These are phyloP conservation scores for Echeveria elegans DNA, from an alignment of 164 flowering plant genomes.

Conservation along the genomic window DNA sequence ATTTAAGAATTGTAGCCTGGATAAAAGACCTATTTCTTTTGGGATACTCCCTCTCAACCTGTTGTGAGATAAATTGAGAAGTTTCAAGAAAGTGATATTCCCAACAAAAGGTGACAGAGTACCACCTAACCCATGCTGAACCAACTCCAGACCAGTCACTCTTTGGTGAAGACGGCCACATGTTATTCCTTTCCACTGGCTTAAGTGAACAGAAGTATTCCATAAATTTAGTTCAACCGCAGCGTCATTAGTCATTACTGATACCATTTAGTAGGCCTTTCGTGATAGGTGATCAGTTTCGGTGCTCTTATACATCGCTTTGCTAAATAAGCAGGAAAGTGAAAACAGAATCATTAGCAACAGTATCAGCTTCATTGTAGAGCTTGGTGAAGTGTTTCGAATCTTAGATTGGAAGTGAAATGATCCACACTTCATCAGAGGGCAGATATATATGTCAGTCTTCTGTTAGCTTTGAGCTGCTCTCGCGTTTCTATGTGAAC, in stretches of 20 bases:
- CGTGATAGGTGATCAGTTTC: conserved; percentile 2
- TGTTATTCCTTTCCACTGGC: conserved; percentile 26
- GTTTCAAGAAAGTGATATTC: conserved; percentile 25
- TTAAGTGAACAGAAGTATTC: conserved; percentile 20
- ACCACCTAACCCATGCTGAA: conserved; percentile 13
- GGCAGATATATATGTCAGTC: not conserved
- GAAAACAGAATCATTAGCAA: not conserved
- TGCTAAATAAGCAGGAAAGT: not conserved
- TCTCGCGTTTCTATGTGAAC: not conserved
- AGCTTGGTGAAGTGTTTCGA: not conserved
- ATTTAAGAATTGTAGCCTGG: conserved; percentile 8
- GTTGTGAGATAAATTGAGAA: conserved; percentile 15
- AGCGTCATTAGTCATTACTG: not conserved
- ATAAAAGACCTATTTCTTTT: conserved; percentile 12
- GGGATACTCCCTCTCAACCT: conserved; percentile 17
- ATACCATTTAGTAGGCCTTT: not conserved
- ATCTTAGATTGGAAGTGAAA: not conserved
- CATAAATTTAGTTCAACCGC: conserved; percentile 13
- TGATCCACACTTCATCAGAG: not conserved
- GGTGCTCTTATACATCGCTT: not conserved
- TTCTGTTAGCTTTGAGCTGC: not conserved
- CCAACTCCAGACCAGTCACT: conserved; percentile 15
- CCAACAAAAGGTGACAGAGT: conserved; percentile 20
- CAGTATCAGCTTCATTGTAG: not conserved
- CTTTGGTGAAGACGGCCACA: conserved; percentile 18